Conservation (phyloP, 139 green algal species). For the Pleodorina starrii region DNA sequence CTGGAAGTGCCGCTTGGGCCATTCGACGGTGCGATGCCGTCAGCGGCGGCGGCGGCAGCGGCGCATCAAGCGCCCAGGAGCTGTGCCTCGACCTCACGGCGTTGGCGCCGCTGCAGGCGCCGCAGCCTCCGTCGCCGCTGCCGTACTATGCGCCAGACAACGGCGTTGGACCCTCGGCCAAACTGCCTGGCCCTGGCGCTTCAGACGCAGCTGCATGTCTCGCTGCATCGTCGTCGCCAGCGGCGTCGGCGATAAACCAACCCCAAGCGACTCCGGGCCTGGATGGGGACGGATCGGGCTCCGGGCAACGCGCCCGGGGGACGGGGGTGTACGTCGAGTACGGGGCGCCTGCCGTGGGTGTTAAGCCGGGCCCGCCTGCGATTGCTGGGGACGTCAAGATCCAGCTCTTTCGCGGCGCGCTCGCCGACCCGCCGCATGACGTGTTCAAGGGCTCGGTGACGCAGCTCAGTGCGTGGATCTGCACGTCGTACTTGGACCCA, state of each 20-base stretch:
- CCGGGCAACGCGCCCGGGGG: no score
- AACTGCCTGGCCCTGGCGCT: no score
- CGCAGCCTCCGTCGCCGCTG: background rate
- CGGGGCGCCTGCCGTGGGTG: no score
- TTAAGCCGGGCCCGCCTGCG: background rate
- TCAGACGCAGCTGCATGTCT: no score
- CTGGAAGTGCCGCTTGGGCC: no score
- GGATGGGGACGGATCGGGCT: no score
- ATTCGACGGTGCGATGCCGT: no score
- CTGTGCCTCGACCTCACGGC: background rate
- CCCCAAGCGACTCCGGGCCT: no score
- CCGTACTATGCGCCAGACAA: slow-evolving; percentile 16
- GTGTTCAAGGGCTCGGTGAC: slow-evolving; percentile 26
- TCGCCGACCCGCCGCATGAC: background rate
- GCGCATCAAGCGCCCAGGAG: background rate
- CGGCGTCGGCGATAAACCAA: background rate
- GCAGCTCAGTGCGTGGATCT: slow-evolving; percentile 23
- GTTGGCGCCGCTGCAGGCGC: background rate
- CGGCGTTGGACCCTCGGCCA: no score
- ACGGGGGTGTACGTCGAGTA: no score
- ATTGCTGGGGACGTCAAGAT: slow-evolving; percentile 40
- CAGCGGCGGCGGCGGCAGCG: background rate
- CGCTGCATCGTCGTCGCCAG: background rate
- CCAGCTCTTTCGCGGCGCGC: slow-evolving; percentile 11
- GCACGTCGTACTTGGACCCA: slow-evolving; percentile 17